Base-by-base conservation (phyloP, 768 basidiomycete genomes). In the Suillus paluster region DNA sequence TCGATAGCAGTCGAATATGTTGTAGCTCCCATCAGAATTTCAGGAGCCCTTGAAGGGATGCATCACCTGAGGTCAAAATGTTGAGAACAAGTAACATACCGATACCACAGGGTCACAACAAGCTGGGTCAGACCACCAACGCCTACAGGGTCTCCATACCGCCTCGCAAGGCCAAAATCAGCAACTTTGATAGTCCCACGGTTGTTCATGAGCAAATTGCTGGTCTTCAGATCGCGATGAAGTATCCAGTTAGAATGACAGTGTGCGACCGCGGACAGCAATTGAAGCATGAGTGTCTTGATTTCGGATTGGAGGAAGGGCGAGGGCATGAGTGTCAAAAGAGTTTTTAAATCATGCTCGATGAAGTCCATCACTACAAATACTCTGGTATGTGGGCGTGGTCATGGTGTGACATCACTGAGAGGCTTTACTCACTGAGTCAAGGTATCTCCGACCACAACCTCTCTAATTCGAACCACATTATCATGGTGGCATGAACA, bases 341-440 rank as follows among this genome's bases (percentile, higher is more conserved):
- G 85, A 7, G 96, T 91, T 78, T 99, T 99, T 74, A 99, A 89
- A 75, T 99, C 97, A 76, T 99, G 97, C 76, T 99, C 97, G 73
- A 99, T 97, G 72, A 99, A 99, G 75, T 97, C 95, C 96, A 97
- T 97, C 39, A 99, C 97, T 66, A 99, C 96, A 76, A 96, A 99
- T 48, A 99, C 94, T 80, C 97, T 98, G 72, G 50, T 46, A 67
- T 64, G 65, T 23, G 33, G 53, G 55, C 30, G 42, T 61, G 59
- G 61, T 66, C 60, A 58, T 64, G 45, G 30, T 33, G 58, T 60
- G 34, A 4, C 42, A 66, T 52, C 52, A 50, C 34, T 61, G 15
- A 38, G n/a, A 55, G 8, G 44, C 67, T 70, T 64, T 65, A 92
- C 97, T 83, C 79, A 99, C 97, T 99, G 97, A 63, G 97, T 99